Evolutionary conservation across 495 filamentous ascomycete genomes (phyloP), one percentile per base, ranked within the genome.

Genomic region (Hypoxylon trugodes): DNA sequence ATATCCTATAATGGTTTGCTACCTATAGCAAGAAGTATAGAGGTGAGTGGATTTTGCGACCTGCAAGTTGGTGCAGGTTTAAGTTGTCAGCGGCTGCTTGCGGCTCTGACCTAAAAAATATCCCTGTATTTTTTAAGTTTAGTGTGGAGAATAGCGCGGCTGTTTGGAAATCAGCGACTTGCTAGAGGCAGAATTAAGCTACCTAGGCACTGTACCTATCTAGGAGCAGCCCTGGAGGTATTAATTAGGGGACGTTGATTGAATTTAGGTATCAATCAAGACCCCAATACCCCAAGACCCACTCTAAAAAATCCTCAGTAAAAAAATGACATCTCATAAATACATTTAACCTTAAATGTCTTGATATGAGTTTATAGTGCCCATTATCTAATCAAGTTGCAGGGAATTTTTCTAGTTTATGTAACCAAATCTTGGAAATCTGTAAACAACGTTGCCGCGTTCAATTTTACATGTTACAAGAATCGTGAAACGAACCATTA

Each of bases 11-110:
- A n/a, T n/a, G n/a, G n/a, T n/a, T n/a, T n/a, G n/a, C n/a, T n/a
- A n/a, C n/a, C n/a, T n/a, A n/a, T n/a, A n/a, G n/a, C n/a, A n/a
- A n/a, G n/a, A 16, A n/a, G 6, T 24, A 21, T 5, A 6, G 4
- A 7, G 16, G 19, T 32, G 4, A 12, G 2, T 32, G 43, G 13
- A 5, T 22, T 61, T 32, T 47, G 16, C 1, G n/a, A 37, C 19
- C 15, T 61, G 47, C 26, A 58, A 45, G 13, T 53, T 52, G 33
- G 45, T 57, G 64, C 52, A 67, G 22, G 52, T 54, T 21, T 22
- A 58, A 38, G 46, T 49, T 61, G 64, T 58, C 57, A 51, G 41
- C 64, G 57, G 64, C 45, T 67, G 52, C 16, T 53, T 61, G 64
- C 64, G 58, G 57, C 52, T 67, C 64, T 45, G 33, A 33, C n/a